Base-by-base conservation (phyloP, 2,329 filamentous ascomycete genomes). In the Eutypa lata region DNA sequence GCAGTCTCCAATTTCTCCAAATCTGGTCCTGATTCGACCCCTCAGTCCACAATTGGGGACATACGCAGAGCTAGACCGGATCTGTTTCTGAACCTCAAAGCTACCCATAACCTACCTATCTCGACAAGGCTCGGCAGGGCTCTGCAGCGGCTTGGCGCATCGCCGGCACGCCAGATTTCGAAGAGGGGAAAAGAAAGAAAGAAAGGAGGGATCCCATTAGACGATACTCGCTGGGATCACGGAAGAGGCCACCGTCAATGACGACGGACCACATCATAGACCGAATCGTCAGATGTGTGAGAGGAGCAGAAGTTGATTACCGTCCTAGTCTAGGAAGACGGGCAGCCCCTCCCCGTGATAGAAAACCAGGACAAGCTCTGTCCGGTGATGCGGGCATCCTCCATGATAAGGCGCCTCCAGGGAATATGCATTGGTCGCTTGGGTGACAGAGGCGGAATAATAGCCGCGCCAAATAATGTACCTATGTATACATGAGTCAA, bases 1-100 rank as follows among this genome's bases (percentile, higher is more conserved):
- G n/a, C n/a, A 43, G 14, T 43, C 42, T 45, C 42, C 42, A 45
- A 45, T 24, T 45, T 45, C 42, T 18, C 42, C 42, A 45, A 45
- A 24, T 45, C n/a, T 45, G 14, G 22, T 26, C 22, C 42, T 45
- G 22, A 26, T n/a, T 8, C 8, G n/a, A 45, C 42, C 42, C 42
- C 22, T 45, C 42, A 45, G 13, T 45, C 22, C 42, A 14, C n/a
- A n/a, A 11, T 28, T 44, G 22, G 42, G 42, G 22, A 14, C 6
- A 14, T 16, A 18, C 22, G 11, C 8, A 19, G 16, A 18, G 22
- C 13, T 24, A n/a, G 42, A 3, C 42, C 22, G 14, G 22, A 28
- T 45, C 16, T 13, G 2, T 14, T 21, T 2, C 16, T 16, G 22
- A 24, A 45, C 16, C 2, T 45, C 22, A 45, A 16, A 45, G 42